phyloP scores from a whole-genome alignment of 805 yeast genomes.

The Lipomyces sp. region DNA sequence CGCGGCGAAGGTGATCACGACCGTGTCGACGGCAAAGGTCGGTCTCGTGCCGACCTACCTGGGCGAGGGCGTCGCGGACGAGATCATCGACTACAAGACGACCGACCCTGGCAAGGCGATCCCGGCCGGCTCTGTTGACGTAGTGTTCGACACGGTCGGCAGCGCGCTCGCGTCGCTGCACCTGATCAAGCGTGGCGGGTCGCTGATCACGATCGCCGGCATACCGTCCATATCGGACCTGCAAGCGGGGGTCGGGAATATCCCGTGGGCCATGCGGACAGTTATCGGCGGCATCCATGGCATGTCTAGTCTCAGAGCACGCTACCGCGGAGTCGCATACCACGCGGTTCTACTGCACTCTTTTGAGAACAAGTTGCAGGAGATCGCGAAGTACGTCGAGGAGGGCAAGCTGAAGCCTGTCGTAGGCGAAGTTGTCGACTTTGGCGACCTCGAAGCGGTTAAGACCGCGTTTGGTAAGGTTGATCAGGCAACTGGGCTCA shows the following conservation, averaged over 20 bases:
- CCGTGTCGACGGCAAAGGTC: conserved; percentile 30
- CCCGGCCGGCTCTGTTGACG: conserved; percentile 22
- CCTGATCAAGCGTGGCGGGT: conserved; percentile 24
- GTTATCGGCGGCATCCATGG: conserved; percentile 3
- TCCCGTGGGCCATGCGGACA: background rate
- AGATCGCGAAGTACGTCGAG: conserved; percentile 14
- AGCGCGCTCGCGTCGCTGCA: conserved; percentile 12
- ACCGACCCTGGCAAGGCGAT: conserved; percentile 20
- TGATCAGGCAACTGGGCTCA: conserved; percentile 16
- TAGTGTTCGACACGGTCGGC: conserved; percentile 28
- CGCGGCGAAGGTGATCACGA: conserved; percentile 26
- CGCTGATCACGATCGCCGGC: conserved; percentile 17
- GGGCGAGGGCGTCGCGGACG: conserved; percentile 28
- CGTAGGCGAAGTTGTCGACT: conserved; percentile 16
- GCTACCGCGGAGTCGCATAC: conserved; percentile 13
- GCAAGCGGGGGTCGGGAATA: background rate
- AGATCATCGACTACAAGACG: conserved; percentile 30
- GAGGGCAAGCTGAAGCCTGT: conserved; percentile 26
- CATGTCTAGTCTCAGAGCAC: background rate
- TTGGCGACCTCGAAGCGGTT: conserved; percentile 15
- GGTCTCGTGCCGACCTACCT: conserved; percentile 16
- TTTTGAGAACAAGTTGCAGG: conserved; percentile 1
- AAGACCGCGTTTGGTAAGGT: conserved; percentile 15
- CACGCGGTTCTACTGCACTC: conserved; percentile 9
- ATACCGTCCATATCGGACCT: conserved; percentile 10